Percentiles rank a stretch among this genome's conserved stretches.
These are phyloP conservation scores for Glycyrrhiza uralensis DNA, from an alignment of 306 rosid species.

Conservation along the genomic window DNA sequence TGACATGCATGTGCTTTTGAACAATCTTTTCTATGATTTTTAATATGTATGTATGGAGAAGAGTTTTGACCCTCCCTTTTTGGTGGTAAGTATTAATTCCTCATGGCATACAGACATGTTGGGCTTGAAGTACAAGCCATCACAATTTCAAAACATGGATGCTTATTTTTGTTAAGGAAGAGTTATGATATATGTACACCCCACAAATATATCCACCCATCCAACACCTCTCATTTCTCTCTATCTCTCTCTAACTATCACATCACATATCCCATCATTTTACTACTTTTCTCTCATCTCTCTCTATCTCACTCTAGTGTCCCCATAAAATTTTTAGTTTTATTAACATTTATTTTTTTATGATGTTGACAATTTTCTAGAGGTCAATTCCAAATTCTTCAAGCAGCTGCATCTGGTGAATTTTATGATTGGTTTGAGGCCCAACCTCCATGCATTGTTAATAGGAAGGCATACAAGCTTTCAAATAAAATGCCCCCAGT, in stretches of 20 bases:
- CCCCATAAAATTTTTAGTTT: neutral
- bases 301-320: too few species aligned
- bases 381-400: constrained; percentile 53
- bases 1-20: neutral
- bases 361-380: constrained; percentile 38
- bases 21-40: neutral
- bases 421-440: constrained; percentile 58
- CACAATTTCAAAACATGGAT: neutral
- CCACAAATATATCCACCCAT: too few species aligned
- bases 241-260: too few species aligned
- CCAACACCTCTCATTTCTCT: too few species aligned
- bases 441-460: constrained; percentile 52
- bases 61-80: neutral
- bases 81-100: neutral
- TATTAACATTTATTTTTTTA: constrained; percentile 6
- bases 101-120: neutral
- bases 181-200: too few species aligned
- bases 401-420: constrained; percentile 8
- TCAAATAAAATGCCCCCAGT: constrained; percentile 49
- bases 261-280: too few species aligned
- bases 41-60: neutral
- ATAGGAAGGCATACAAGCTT: constrained; percentile 39
- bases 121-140: neutral
- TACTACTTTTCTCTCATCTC: too few species aligned
- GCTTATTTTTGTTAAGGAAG: neutral